Evolutionary conservation across 2,329 filamentous ascomycete genomes (phyloP).

Genomic region (Berkeleyomyces basicola): DNA sequence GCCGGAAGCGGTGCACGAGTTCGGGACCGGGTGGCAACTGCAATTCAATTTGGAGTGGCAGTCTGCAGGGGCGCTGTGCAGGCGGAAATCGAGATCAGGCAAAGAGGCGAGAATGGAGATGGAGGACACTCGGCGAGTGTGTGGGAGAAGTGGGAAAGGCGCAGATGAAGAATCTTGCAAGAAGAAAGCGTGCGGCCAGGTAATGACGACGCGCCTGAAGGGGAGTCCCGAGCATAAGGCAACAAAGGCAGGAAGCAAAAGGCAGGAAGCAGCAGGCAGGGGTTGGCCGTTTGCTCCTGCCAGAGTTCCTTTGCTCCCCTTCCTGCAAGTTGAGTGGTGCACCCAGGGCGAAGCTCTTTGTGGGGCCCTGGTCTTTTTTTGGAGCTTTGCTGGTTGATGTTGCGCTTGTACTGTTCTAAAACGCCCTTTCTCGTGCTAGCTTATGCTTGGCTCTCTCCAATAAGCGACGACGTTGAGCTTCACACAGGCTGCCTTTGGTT

Average conservation of each 20-base stretch:
- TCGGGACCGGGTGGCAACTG: not conserved
- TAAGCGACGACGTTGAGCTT: not conserved
- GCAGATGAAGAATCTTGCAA: not conserved
- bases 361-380: not conserved
- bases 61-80: not conserved
- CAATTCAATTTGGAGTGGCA: too few species aligned
- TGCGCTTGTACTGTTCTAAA: not conserved
- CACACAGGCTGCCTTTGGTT: too few species aligned
- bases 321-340: too few species aligned
- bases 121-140: not conserved
- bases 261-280: not conserved
- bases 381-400: not conserved
- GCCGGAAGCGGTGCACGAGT: not conserved
- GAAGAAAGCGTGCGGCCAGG: not conserved
- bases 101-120: not conserved
- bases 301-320: too few species aligned
- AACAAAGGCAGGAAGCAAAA: not conserved
- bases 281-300: too few species aligned
- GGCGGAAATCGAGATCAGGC: not conserved
- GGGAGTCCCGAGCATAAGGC: conserved; percentile 8
- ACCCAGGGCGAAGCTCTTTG: not conserved
- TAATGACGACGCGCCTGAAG: not conserved
- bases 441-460: not conserved
- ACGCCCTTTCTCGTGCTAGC: not conserved
- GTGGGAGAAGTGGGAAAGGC: not conserved